Percentiles rank a stretch among this genome's conserved stretches.
phyloP scores from a whole-genome alignment of 768 basidiomycete species.

The Rhodotorula kratochvilovae region DNA sequence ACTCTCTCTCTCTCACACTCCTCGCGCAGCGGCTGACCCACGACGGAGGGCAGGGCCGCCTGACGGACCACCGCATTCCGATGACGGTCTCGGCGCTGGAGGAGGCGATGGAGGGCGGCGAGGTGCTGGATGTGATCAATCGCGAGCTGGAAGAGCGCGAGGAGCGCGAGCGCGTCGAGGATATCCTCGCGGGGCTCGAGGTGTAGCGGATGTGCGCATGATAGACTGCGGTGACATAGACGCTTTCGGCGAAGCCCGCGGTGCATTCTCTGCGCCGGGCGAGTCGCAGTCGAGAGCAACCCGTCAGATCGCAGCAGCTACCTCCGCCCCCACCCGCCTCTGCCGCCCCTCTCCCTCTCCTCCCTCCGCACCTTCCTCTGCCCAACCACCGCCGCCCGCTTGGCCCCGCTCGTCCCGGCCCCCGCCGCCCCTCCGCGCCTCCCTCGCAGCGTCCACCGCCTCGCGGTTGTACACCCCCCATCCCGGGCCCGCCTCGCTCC shows the following conservation, averaged over 20 bases:
- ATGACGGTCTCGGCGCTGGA: conserved; percentile 56
- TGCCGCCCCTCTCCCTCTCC: not conserved
- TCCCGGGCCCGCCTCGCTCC: conserved; percentile 29
- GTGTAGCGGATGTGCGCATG: not conserved
- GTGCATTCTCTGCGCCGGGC: too few species aligned
- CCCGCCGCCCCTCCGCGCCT: not conserved
- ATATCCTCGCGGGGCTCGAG: conserved; percentile 4
- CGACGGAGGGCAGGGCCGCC: conserved; percentile 60
- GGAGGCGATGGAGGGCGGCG: conserved; percentile 52
- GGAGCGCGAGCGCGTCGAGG: conserved; percentile 24
- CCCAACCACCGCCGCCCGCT: not conserved
- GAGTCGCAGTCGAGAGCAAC: too few species aligned
- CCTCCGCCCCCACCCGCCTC: not conserved
- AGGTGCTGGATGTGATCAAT: conserved; percentile 46
- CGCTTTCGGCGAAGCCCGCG: too few species aligned
- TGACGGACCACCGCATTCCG: conserved; percentile 87
- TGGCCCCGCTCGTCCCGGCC: not conserved
- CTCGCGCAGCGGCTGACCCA: not conserved
- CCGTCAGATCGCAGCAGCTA: not conserved
- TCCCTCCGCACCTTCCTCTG: not conserved
- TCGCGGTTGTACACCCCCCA: conserved; percentile 33
- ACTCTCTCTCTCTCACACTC: not conserved
- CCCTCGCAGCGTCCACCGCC: conserved; percentile 16
- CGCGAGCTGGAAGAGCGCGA: conserved; percentile 25
- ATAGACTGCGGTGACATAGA: too few species aligned